Percentiles rank a stretch among this genome's conserved stretches.
phyloP scores from a whole-genome alignment of 495 filamentous ascomycete genomes.

The Penicillium lividum region DNA sequence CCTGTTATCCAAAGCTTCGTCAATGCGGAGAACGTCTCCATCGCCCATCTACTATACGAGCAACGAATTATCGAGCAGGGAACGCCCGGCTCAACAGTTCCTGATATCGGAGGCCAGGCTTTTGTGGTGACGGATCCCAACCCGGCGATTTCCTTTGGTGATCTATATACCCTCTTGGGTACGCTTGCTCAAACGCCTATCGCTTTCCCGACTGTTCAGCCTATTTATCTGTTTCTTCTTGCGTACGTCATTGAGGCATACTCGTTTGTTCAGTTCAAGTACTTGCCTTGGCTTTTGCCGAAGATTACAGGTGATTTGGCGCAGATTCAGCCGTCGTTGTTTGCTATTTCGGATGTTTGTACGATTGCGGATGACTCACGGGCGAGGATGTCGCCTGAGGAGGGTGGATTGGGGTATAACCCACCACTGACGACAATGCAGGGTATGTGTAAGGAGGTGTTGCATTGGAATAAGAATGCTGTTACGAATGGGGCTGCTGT shows the following conservation, averaged over 20 bases:
- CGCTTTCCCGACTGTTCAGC: constrained; percentile 29
- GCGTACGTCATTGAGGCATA: constrained; percentile 54
- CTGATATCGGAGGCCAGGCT: constrained; percentile 42
- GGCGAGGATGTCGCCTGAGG: constrained; percentile 39
- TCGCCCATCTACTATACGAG: constrained; percentile 62
- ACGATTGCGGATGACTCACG: constrained; percentile 49
- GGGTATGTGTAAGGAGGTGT: constrained; percentile 54
- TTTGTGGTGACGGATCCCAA: constrained; percentile 44
- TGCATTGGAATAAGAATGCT: constrained; percentile 50
- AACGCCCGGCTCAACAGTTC: constrained; percentile 39
- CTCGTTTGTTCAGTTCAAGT: constrained; percentile 42
- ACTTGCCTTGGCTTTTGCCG: constrained; percentile 47
- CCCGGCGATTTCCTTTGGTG: constrained; percentile 35
- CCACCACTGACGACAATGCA: constrained; percentile 54
- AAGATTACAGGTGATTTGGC: constrained; percentile 40
- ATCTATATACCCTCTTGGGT: constrained; percentile 36
- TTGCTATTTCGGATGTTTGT: constrained; percentile 52
- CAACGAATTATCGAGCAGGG: constrained; percentile 51
- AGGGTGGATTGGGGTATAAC: constrained; percentile 54
- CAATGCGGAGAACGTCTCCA: constrained; percentile 57
- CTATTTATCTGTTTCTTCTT: constrained; percentile 41
- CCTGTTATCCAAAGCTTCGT: constrained; percentile 57
- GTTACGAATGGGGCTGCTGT: constrained; percentile 16
- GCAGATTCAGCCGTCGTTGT: constrained; percentile 55
- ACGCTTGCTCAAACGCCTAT: constrained; percentile 36